Base-by-base conservation (phyloP, 116 monocot species). In the Iris pallida region DNA sequence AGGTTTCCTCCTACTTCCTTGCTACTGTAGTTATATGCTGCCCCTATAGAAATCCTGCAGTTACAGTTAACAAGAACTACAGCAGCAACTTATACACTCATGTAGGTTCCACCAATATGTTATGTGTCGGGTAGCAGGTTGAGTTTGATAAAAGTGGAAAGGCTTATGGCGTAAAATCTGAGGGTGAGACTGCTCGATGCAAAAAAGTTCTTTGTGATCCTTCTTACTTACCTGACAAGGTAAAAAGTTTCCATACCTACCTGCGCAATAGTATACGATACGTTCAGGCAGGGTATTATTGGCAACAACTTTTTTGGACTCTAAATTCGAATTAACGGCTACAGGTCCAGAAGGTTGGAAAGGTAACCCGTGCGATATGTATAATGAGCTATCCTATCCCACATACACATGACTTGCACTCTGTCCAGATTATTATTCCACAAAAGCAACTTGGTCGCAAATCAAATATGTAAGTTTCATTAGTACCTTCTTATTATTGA, bases 341-440 rank as follows among this genome's bases (percentile, higher is more conserved):
- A 60, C 74, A 78, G 79, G 83, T 83, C 43, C 69, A 83, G 61
- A 83, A 79, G 66, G 79, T 83, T 44, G 83, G 83, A 45, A 79
- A 30, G 53, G 79, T 83, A 20, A 67, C 75, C 3, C 70, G 79
- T 40, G 83, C 83, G 6, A 79, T 83, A 74, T 83, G 83, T 41
- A 83, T 83, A 63, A 49, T 83, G 79, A 79, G 72, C 49, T 79
- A 83, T 52, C 83, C 79, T 3, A 83, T 83, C 20, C 71, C 83
- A 18, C 45, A 71, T 72, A 83, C 83, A 7, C 71, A 79, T 41
- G 69, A 83, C 54, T 79, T 75, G 18, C 75, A 79, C 68, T 83
- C 83, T 5, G 83, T 83, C 52, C 83, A 83, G 55, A 83, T 83
- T 49, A 83, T 83, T 51, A 75, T 83, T 47, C 83, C 83, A 53